phyloP scores from a whole-genome alignment of 129 eudicot species.

The Escallonia herrerae region DNA sequence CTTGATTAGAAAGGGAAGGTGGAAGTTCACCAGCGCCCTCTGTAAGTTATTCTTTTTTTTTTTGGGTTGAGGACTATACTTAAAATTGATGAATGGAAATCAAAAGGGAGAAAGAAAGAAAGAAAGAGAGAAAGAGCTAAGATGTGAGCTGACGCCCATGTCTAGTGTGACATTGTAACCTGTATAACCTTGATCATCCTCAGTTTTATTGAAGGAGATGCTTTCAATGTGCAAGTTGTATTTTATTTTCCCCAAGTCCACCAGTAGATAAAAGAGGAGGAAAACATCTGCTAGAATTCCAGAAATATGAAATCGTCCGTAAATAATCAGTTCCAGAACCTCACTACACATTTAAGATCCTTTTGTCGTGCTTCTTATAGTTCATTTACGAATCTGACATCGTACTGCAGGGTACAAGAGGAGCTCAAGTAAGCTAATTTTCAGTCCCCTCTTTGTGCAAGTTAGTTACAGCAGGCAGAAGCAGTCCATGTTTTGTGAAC shows the following conservation, averaged over 20 bases:
- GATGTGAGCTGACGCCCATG: slow-evolving; percentile 11
- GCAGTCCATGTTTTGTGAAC: too few relatives aligned
- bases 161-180: slow-evolving; percentile 21
- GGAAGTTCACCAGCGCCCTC: slow-evolving; percentile 49
- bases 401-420: too few relatives aligned
- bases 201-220: slow-evolving; percentile 44
- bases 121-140: background rate
- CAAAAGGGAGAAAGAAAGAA: slow-evolving; percentile 3
- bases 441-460: too few relatives aligned
- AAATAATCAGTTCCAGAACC: too few relatives aligned
- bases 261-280: too few relatives aligned
- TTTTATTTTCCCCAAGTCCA: background rate
- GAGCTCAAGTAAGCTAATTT: too few relatives aligned
- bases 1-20: slow-evolving; percentile 33
- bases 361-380: too few relatives aligned
- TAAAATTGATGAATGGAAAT: slow-evolving; percentile 12
- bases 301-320: background rate
- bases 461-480: too few relatives aligned
- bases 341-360: too few relatives aligned
- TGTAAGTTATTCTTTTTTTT: slow-evolving; percentile 16
- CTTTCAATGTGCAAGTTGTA: slow-evolving; percentile 1
- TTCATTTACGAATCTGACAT: too few relatives aligned
- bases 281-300: background rate
- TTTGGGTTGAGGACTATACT: slow-evolving; percentile 17
- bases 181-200: slow-evolving; percentile 35